Evolutionary conservation across 176 grass and related monocot genomes (phyloP), one percentile per base, ranked within the genome.

Genomic region (Cenchrus americanus): DNA sequence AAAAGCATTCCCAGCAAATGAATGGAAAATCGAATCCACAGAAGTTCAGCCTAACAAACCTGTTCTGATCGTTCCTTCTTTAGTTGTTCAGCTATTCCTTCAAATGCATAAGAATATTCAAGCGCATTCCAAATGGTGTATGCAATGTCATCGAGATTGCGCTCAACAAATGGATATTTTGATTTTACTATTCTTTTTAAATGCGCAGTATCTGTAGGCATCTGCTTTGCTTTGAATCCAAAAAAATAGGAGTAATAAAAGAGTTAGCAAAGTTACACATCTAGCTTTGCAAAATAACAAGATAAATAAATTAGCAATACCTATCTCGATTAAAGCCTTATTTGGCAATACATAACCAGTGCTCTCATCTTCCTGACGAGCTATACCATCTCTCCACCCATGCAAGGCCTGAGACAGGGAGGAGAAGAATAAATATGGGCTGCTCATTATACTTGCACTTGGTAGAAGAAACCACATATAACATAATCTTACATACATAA

Each of bases 281-380:
- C 57, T 61, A 75, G 46, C 67, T 70, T 58, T 80, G 44, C 48
- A 72, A 18, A 1, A 37, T 50, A 80, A 26, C 5, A 69, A 78
- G 43, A 12, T 32, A 62, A 84, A 41, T 24, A 70, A 83, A 64
- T 63, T 7, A 69, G 24, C 23, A 89, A 60, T 94, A 94, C 93
- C 93, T 90, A 99, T 99, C 86, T 99, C 93, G 79, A 99, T 81
- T 77, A 99, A 77, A 80, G 69, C 80, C 84, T 96, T 99, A 76
- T 96, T 96, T 66, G 96, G 96, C 62, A 99, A 84, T 59, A 99
- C 79, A 88, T 99, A 96, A 62, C 96, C 96, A 85, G 93, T 99
- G 79, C 96, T 96, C 89, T 99, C 96, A 85, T 99, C 93, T 85
- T 92, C 83, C 67, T 79, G n/a, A 62, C 96, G 91, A 30, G 91